Base-by-base conservation (phyloP, 2,329 filamentous ascomycete species). In the Lasiodiplodia hormozganensis region DNA sequence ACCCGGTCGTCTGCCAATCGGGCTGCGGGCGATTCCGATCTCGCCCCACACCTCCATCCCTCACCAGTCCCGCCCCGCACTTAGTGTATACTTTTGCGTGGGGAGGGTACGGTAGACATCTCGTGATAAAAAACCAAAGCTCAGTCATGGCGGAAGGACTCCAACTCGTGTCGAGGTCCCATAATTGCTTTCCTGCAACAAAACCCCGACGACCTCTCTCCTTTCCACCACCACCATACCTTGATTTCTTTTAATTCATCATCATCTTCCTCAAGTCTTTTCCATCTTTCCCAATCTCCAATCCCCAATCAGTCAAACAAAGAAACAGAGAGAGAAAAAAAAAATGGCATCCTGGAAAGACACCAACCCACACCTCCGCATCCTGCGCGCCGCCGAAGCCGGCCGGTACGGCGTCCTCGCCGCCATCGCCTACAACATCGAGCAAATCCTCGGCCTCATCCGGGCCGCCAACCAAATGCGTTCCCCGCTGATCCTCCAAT, bases 321-420 rank as follows among this genome's bases (percentile, higher is more conserved):
- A 28, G 4, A 28, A 28, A n/a, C n/a, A n/a, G n/a, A n/a, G n/a
- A n/a, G n/a, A n/a, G n/a, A n/a, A n/a, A n/a, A 28, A 28, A 28
- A 28, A 28, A 28, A 64, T 52, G 60, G 16, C 60, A 2, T 16
- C 65, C 12, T 67, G 65, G 65, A 60, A 67, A 36, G 28, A 38
- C 49, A 62, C 70, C 0, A 79, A 79, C 64, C 74, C 77, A 38
- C 79, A 77, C 6, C 25, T 79, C 14, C 73, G 73, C 21, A 88
- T 90, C 72, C 83, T 90, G 71, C 82, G 87, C 73, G 84, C 84
- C 54, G 88, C 88, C 54, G 81, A 83, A 54, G 77, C 79, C 52
- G 85, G 85, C 72, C 83, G 85, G 47, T 89, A 90, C 72, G 87
- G 85, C 54, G 85, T 90, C 34, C 84, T 87, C 2, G 86, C 84